These are phyloP conservation scores for Lasiosphaeria hispida DNA, from an alignment of 495 filamentous ascomycete genomes.

Conservation along the genomic window DNA sequence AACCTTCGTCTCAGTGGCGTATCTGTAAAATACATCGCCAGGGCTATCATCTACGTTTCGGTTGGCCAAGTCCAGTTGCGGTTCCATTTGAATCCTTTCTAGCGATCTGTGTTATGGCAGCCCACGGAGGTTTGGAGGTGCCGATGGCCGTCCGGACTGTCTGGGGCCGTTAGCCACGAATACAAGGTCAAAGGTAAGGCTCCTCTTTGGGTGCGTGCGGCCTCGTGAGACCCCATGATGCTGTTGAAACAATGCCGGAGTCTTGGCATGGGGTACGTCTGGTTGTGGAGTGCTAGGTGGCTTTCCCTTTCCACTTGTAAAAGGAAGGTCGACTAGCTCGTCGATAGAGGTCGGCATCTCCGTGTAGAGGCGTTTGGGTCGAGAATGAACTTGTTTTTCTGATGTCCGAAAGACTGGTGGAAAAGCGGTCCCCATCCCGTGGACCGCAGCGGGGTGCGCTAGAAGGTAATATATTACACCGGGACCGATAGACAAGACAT, in stretches of 20 bases:
- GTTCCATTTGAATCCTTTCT: neutral
- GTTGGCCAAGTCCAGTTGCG: too few species aligned
- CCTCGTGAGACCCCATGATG: conserved; percentile 12
- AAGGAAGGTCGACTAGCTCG: conserved; percentile 28
- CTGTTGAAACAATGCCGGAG: conserved; percentile 26
- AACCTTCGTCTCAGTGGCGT: conserved; percentile 21
- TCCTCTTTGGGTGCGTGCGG: neutral
- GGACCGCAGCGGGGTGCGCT: conserved; percentile 21
- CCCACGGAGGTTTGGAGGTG: neutral
- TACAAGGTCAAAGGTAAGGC: neutral
- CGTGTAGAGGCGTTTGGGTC: conserved; percentile 11
- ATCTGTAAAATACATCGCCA: neutral
- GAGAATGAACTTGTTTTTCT: conserved; percentile 1
- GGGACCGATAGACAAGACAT: conserved; percentile 25
- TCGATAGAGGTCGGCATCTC: conserved; percentile 20
- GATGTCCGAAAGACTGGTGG: conserved; percentile 18
- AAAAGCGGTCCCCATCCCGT: conserved; percentile 36
- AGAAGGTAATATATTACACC: conserved; percentile 30
- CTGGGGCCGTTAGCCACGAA: neutral
- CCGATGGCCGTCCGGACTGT: neutral
- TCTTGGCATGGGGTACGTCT: conserved; percentile 26
- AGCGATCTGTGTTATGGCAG: neutral
- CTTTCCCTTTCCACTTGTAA: conserved; percentile 22
- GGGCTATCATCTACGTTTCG: too few species aligned
- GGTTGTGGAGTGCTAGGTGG: conserved; percentile 8